These are phyloP conservation scores for Conticribra guillardii DNA, from an alignment of 108 stramenopile species.

Conservation along the genomic window DNA sequence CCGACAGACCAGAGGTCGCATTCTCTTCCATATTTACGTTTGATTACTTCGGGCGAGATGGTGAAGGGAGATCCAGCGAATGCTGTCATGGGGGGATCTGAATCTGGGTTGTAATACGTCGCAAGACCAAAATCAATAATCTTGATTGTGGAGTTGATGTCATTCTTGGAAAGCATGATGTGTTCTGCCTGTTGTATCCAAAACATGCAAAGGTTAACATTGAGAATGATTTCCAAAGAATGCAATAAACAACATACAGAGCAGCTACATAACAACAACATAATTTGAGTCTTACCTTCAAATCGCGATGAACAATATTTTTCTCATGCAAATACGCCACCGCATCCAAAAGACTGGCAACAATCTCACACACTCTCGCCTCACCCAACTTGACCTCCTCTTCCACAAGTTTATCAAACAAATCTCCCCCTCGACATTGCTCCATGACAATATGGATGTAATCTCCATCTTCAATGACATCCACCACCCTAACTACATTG, in stretches of 20 bases:
- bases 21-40: conserved; percentile 28
- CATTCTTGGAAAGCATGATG: conserved; percentile 71
- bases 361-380: conserved; percentile 39
- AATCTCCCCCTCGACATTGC: conserved; percentile 78
- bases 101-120: conserved; percentile 11
- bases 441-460: conserved; percentile 60
- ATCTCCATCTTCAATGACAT: conserved; percentile 29
- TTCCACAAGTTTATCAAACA: conserved; percentile 45
- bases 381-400: conserved; percentile 17
- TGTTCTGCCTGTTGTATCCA: conserved; percentile 76
- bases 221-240: conserved; percentile 5
- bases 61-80: conserved; percentile 47
- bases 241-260: background rate
- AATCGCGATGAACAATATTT: conserved; percentile 94
- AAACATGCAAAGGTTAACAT: background rate
- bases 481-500: conserved; percentile 34
- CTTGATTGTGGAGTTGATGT: conserved; percentile 55
- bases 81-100: conserved; percentile 17
- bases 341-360: conserved; percentile 62
- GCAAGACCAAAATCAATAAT: conserved; percentile 81
- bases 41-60: conserved; percentile 45
- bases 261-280: background rate
- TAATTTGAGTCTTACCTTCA: conserved; percentile 83
- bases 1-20: conserved; percentile 49
- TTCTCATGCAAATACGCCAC: conserved; percentile 91